Conservation (phyloP, 2,329 filamentous ascomycete genomes). For the Truncatella angustata region DNA sequence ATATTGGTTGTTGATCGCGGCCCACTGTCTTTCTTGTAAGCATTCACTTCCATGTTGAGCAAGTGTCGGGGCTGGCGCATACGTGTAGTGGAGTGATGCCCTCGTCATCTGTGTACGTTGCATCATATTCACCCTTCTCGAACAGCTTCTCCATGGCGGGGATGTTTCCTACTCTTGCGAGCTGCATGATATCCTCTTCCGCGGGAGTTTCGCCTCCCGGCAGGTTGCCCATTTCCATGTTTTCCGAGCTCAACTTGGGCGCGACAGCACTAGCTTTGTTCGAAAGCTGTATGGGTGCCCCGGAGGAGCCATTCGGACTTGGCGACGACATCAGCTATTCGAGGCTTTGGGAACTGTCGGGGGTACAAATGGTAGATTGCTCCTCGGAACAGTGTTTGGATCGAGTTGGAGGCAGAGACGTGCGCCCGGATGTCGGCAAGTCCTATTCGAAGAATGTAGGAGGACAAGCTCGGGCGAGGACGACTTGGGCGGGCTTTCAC, state of each 20-base stretch:
- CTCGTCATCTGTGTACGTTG: slow-evolving; percentile 82
- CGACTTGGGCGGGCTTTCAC: neutral
- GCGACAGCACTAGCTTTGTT: slow-evolving; percentile 52
- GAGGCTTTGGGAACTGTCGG: neutral
- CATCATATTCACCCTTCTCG: slow-evolving; percentile 76
- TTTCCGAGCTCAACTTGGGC: slow-evolving; percentile 54
- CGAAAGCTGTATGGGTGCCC: slow-evolving; percentile 51
- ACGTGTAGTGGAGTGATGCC: slow-evolving; percentile 96
- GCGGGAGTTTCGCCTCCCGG: slow-evolving; percentile 35
- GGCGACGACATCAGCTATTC: slow-evolving; percentile 39
- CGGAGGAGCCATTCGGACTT: slow-evolving; percentile 31
- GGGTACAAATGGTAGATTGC: too few species aligned
- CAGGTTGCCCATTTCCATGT: slow-evolving; percentile 54
- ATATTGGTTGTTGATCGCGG: slow-evolving; percentile 97
- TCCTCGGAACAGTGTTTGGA: neutral
- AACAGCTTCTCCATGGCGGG: slow-evolving; percentile 86
- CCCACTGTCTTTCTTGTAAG: slow-evolving; percentile 66
- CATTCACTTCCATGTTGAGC: neutral
- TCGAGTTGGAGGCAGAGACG: neutral
- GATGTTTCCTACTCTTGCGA: slow-evolving; percentile 85
- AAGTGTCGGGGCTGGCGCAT: slow-evolving; percentile 31
- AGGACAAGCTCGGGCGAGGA: neutral
- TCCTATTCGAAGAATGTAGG: neutral
- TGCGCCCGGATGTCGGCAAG: neutral
- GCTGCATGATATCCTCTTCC: slow-evolving; percentile 90